Percentiles rank a stretch among this genome's conserved stretches.
phyloP scores from a whole-genome alignment of 192 early-diverging fungal species.

The Jimgerdemannia flammicorona region DNA sequence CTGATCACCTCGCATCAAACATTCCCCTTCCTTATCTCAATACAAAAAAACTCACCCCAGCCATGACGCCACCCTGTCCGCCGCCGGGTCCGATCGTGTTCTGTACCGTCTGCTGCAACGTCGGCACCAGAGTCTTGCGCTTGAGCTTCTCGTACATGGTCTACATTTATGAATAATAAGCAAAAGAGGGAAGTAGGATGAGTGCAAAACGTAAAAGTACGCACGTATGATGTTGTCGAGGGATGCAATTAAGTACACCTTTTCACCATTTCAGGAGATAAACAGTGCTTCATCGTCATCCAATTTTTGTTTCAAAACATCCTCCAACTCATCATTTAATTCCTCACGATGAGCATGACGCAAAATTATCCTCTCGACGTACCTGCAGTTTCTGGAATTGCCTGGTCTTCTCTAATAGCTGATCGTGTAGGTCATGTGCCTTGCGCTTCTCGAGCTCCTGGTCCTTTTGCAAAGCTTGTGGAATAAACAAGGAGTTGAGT shows the following conservation, averaged over 20 bases:
- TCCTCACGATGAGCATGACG: not conserved
- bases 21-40: too few species aligned
- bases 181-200: not conserved
- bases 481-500: too few species aligned
- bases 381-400: constrained; percentile 51
- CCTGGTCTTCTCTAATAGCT: constrained; percentile 43
- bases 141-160: constrained; percentile 34
- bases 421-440: constrained; percentile 28
- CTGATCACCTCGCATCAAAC: too few species aligned
- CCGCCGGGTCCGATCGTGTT: not conserved
- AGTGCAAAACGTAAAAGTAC: not conserved
- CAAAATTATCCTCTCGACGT: not conserved
- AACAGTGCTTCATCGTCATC: too few species aligned
- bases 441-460: constrained; percentile 31
- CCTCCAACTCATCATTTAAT: too few species aligned
- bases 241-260: not conserved
- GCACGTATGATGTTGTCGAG: not conserved
- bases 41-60: not conserved
- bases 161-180: constrained; percentile 2
- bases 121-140: constrained; percentile 11
- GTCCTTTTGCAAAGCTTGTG: constrained; percentile 30
- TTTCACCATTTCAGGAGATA: too few species aligned
- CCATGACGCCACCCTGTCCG: not conserved
- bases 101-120: not conserved
- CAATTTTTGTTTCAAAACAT: too few species aligned